A percentile compares a stretch with the other conserved stretches of the same genome.
These are phyloP conservation scores for Eucalyptus sideroxylon DNA, from an alignment of 345 rosid species.

Conservation along the genomic window DNA sequence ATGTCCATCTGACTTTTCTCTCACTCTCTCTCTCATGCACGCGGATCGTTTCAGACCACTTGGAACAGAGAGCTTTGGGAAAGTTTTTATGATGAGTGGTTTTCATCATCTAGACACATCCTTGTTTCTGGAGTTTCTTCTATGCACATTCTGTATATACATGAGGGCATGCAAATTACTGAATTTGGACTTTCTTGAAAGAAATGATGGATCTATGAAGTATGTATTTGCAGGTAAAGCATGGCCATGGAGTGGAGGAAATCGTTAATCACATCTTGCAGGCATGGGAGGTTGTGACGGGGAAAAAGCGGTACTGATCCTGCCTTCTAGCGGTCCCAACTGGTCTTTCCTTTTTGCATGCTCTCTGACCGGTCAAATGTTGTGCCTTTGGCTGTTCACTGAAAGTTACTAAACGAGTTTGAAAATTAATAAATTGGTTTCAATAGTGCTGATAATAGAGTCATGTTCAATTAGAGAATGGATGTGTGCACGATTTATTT, in stretches of 20 bases:
- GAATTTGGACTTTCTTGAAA: no score
- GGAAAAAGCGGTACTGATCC: conserved; percentile 35
- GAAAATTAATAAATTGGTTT: not conserved
- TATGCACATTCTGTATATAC: not conserved
- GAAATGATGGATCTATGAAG: not conserved
- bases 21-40: not conserved
- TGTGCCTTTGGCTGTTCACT: not conserved
- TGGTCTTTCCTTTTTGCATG: not conserved
- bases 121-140: not conserved
- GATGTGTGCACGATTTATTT: not conserved
- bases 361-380: not conserved
- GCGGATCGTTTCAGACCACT: not conserved
- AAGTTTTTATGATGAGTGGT: not conserved
- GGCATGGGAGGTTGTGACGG: conserved; percentile 76
- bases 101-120: not conserved
- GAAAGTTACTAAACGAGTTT: not conserved
- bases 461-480: not conserved
- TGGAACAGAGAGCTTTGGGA: not conserved
- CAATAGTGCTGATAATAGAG: not conserved
- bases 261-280: conserved; percentile 65
- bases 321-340: not conserved
- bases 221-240: conserved; percentile 48
- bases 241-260: conserved; percentile 65
- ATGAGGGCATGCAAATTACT: not conserved
- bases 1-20: not conserved